phyloP scores from a whole-genome alignment of 148 eudicot species.

The Silene uniflora region DNA sequence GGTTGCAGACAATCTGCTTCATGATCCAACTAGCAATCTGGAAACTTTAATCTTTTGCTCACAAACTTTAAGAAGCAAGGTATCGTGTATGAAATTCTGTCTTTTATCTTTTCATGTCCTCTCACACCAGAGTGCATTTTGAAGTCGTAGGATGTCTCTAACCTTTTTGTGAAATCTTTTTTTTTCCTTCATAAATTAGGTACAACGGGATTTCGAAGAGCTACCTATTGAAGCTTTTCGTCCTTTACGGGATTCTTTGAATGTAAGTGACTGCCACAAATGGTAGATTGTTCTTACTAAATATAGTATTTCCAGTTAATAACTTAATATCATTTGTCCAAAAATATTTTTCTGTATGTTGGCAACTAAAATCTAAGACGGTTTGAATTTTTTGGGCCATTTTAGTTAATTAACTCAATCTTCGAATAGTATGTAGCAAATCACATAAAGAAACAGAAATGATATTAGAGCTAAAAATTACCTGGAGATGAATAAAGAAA shows the following conservation, averaged over 20 bases:
- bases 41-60: slow-evolving; percentile 95
- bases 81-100: slow-evolving; percentile 20
- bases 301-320: too few species aligned
- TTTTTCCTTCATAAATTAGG: slow-evolving; percentile 34
- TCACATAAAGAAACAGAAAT: background rate
- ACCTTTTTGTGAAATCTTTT: background rate
- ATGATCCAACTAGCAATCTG: slow-evolving; percentile 77
- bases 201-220: slow-evolving; percentile 95
- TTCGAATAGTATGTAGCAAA: background rate
- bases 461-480: background rate
- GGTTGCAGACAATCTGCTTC: slow-evolving; percentile 97
- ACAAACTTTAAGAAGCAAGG: slow-evolving; percentile 98
- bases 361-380: too few species aligned
- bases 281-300: too few species aligned
- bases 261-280: slow-evolving; percentile 40
- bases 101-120: background rate
- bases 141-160: background rate
- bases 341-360: too few species aligned
- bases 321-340: too few species aligned
- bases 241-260: slow-evolving; percentile 75
- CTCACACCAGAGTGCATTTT: background rate
- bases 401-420: background rate
- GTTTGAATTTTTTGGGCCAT: too few species aligned
- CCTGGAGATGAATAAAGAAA: background rate
- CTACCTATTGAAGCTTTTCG: slow-evolving; percentile 91